phyloP scores from a whole-genome alignment of 2,329 filamentous ascomycete species.

The Alternaria dauci region DNA sequence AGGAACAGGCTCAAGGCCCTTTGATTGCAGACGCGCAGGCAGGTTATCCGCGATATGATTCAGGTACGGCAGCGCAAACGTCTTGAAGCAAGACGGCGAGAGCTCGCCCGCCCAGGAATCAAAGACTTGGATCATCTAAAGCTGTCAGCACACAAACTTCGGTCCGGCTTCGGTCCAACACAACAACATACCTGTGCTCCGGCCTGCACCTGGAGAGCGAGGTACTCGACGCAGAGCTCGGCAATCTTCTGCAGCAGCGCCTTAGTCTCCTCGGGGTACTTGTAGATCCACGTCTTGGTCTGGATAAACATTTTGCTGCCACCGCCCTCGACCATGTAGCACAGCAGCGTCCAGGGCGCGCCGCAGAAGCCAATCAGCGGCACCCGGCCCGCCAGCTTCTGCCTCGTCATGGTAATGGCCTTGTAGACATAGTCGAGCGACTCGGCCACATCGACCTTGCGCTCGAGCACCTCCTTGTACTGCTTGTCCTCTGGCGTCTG shows the following conservation, averaged over 20 bases:
- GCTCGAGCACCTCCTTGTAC: conserved; percentile 78
- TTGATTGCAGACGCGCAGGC: conserved; percentile 74
- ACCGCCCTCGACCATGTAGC: conserved; percentile 99
- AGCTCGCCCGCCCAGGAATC: conserved; percentile 98
- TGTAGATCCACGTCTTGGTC: conserved; percentile 97
- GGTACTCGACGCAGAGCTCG: conserved; percentile 92
- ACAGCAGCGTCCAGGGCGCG: conserved; percentile 94
- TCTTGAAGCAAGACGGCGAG: conserved; percentile 80
- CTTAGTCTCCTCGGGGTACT: conserved; percentile 81
- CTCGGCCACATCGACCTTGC: conserved; percentile 81
- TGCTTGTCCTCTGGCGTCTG: conserved; percentile 81
- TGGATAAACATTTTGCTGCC: conserved; percentile 95
- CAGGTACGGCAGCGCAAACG: conserved; percentile 87
- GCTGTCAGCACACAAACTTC: conserved; percentile 21
- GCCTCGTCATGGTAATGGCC: conserved; percentile 87
- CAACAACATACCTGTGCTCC: conserved; percentile 75
- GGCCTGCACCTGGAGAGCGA: conserved; percentile 89
- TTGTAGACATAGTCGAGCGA: conserved; percentile 96
- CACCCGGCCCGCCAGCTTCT: conserved; percentile 87
- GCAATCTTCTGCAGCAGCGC: conserved; percentile 88
- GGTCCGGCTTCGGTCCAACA: background rate
- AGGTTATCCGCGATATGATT: conserved; percentile 83
- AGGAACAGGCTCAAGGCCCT: conserved; percentile 81
- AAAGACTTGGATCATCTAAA: conserved; percentile 88
- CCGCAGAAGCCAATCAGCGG: conserved; percentile 97